Conservation (phyloP, 345 rosid species). For the Pseudoturritis turrita region DNA sequence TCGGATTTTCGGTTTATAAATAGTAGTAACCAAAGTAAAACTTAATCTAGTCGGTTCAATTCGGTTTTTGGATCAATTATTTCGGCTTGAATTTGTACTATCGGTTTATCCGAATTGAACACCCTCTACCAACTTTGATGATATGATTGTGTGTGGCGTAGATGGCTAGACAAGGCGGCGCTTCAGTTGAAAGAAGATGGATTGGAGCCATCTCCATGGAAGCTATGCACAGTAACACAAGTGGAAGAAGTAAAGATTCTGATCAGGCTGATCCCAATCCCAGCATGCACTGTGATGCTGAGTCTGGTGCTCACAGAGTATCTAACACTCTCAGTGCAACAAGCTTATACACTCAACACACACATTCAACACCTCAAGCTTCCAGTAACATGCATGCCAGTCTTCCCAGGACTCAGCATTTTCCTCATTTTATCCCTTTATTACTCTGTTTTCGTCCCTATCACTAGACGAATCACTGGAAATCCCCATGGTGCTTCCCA, state of each 20-base stretch:
- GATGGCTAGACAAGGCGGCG: conserved; percentile 92
- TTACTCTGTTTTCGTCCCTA: conserved; percentile 66
- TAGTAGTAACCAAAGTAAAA: too few relatives aligned
- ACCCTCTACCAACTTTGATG: background rate
- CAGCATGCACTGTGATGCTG: conserved; percentile 75
- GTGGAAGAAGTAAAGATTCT: conserved; percentile 91
- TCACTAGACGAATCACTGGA: conserved; percentile 67
- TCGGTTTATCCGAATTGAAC: background rate
- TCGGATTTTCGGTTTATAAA: too few relatives aligned
- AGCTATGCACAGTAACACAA: conserved; percentile 90
- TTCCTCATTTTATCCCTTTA: conserved; percentile 71
- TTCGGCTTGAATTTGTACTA: too few relatives aligned
- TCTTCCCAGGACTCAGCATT: conserved; percentile 84
- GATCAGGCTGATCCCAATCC: conserved; percentile 63
- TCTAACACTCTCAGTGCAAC: conserved; percentile 86
- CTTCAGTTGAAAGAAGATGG: conserved; percentile 78
- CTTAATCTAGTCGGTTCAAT: too few relatives aligned
- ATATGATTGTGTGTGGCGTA: conserved; percentile 18
- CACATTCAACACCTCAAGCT: conserved; percentile 64
- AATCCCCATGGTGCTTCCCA: conserved; percentile 93
- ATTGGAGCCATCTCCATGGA: conserved; percentile 63
- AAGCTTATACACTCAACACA: conserved; percentile 78
- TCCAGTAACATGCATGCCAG: conserved; percentile 92
- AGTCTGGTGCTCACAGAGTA: conserved; percentile 63
- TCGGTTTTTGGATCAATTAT: background rate